A percentile compares a stretch with the other conserved stretches of the same genome.
These are phyloP conservation scores for Suillus subalutaceus DNA, from an alignment of 768 basidiomycete genomes.

Conservation along the genomic window DNA sequence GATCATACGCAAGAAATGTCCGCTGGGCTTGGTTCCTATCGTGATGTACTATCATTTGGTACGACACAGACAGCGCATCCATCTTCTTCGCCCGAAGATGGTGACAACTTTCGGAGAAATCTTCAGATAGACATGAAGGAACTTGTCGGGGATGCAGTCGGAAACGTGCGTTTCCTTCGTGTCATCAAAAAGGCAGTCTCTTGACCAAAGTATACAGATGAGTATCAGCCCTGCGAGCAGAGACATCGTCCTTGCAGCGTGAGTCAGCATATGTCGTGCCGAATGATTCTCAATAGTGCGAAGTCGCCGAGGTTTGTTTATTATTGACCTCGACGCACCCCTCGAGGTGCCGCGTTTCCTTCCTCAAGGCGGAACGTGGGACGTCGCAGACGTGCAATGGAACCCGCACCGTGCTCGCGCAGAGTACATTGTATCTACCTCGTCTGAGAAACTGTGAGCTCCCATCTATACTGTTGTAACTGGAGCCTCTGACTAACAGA, in stretches of 20 bases:
- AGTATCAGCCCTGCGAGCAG: constrained; percentile 87
- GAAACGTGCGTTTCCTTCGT: constrained; percentile 60
- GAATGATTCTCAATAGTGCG: background rate
- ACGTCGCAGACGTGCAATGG: constrained; percentile 93
- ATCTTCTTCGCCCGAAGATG: constrained; percentile 51
- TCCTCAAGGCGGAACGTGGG: constrained; percentile 96
- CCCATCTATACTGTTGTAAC: background rate
- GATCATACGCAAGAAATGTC: constrained; percentile 28
- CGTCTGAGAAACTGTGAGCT: constrained; percentile 82
- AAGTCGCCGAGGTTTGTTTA: constrained; percentile 88
- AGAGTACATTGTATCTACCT: constrained; percentile 86
- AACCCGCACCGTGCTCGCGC: constrained; percentile 78
- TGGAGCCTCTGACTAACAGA: constrained; percentile 7
- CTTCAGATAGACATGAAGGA: constrained; percentile 80
- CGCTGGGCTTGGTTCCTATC: constrained; percentile 30
- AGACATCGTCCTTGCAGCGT: constrained; percentile 91
- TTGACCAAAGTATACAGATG: constrained; percentile 56
- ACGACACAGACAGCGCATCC: constrained; percentile 21
- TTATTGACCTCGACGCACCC: constrained; percentile 91
- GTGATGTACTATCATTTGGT: constrained; percentile 30
- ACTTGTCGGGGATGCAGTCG: constrained; percentile 80
- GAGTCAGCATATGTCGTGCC: constrained; percentile 29
- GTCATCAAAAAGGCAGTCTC: background rate
- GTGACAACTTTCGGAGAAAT: constrained; percentile 57
- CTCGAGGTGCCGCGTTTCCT: constrained; percentile 89